These are phyloP conservation scores for Aureobasidium sp. DNA, from an alignment of 2,329 filamentous ascomycete species.

Conservation along the genomic window DNA sequence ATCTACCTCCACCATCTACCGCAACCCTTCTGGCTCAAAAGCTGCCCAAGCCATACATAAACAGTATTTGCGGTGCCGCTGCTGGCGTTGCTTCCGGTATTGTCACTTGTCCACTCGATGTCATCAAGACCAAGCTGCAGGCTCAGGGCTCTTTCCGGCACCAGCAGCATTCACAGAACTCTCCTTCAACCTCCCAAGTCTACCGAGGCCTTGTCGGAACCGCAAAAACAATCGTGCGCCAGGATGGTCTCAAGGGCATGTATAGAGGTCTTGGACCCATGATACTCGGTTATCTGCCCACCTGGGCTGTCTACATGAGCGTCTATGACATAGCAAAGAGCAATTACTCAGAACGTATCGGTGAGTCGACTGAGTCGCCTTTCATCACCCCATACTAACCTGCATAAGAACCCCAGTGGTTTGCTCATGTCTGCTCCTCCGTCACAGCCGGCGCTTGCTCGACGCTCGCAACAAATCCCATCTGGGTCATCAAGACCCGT, in stretches of 20 bases:
- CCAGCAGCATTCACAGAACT: conserved; percentile 26
- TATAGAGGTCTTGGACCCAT: conserved; percentile 93
- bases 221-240: conserved; percentile 72
- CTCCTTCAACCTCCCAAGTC: conserved; percentile 45
- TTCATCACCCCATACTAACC: conserved; percentile 14
- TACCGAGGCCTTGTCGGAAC: conserved; percentile 88
- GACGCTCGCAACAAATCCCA: conserved; percentile 91
- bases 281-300: conserved; percentile 89
- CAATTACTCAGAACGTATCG: conserved; percentile 59
- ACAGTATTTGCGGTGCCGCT: conserved; percentile 77
- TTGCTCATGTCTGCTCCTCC: conserved; percentile 82
- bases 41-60: conserved; percentile 55
- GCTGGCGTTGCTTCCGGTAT: conserved; percentile 90
- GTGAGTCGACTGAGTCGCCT: conserved; percentile 22
- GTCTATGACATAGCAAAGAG: conserved; percentile 88
- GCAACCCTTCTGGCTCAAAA: conserved; percentile 26
- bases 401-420: conserved; percentile 60
- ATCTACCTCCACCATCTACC: conserved; percentile 19
- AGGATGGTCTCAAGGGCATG: conserved; percentile 84
- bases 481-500: conserved; percentile 98
- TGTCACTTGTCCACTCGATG: conserved; percentile 93
- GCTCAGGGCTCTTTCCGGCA: conserved; percentile 78
- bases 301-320: conserved; percentile 97
- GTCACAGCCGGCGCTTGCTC: conserved; percentile 86
- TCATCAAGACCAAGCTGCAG: conserved; percentile 98